Evolutionary conservation across 192 early-diverging fungal species (phyloP).

Genomic region (Rhizoclosmatium sp.): DNA sequence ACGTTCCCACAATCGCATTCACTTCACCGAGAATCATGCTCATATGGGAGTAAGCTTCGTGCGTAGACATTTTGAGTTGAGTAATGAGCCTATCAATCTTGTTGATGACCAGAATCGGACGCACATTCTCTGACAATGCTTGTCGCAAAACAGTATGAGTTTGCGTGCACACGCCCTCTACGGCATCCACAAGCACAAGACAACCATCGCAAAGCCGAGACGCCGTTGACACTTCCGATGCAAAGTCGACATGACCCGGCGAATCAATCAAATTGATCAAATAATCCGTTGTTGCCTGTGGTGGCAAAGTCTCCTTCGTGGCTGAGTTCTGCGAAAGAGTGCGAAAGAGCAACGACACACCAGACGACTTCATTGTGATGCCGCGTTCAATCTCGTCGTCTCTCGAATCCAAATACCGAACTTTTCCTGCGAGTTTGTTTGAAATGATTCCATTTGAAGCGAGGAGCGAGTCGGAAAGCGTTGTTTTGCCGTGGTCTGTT

Average conservation of each 20-base stretch:
- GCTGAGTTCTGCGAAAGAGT: neutral
- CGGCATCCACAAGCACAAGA: conserved; percentile 94
- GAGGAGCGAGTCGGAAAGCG: conserved; percentile 91
- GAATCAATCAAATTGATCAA: conserved; percentile 98
- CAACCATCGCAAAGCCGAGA: conserved; percentile 96
- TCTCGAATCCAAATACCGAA: conserved; percentile 93
- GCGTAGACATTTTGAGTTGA: conserved; percentile 89
- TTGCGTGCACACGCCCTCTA: conserved; percentile 99
- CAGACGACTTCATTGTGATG: conserved; percentile 98
- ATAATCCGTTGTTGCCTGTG: conserved; percentile 63
- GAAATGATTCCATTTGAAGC: conserved; percentile 99
- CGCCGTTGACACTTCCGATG: conserved; percentile 98
- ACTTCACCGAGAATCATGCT: conserved; percentile 96
- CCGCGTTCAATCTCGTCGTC: conserved; percentile 98
- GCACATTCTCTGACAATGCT: conserved; percentile 91
- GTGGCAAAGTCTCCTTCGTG: neutral
- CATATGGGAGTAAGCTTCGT: conserved; percentile 92
- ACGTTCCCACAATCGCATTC: conserved; percentile 95
- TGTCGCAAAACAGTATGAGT: conserved; percentile 95
- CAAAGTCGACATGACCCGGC: conserved; percentile 98
- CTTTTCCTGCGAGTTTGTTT: conserved; percentile 91
- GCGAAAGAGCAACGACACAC: conserved; percentile 90
- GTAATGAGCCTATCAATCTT: conserved; percentile 97
- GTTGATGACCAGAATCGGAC: conserved; percentile 94
- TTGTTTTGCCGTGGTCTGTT: conserved; percentile 78